Evolutionary conservation across 805 yeast species (phyloP), one percentile per base, ranked within the genome.

Genomic region (Blastobotrys americana): DNA sequence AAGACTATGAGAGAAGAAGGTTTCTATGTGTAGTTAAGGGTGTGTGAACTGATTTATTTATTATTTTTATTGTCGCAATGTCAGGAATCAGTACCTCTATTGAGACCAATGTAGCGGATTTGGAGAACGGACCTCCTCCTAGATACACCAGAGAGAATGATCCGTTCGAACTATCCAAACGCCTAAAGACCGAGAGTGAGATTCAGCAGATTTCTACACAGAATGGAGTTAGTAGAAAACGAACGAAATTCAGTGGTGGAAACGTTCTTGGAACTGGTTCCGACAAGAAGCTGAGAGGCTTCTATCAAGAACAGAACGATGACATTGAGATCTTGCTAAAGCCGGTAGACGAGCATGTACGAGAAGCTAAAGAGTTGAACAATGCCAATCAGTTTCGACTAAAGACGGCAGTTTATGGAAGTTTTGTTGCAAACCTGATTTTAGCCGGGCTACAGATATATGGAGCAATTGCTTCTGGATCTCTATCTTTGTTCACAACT

Each of bases 401-500:
- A 28, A 13, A 31, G 46, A 42, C 43, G 9, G 49, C 49, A 13
- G 40, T 45, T 16, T 18, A 18, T 15, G 49, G 49, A n/a, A 43
- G 46, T 28, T 43, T 45, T 34, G 43, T 31, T 19, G 49, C 49
- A 19, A 45, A 45, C 22, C 6, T 45, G 19, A 8, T 45, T 21
- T 19, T 45, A 39, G 27, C 46, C 17, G 46, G 34, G 9, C 34
- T 45, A 34, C 49, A 45, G 39, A 10, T 45, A 17, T 45, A 45
- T 31, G 49, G 43, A 20, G 49, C 46, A 31, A 31, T 38, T 9
- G 17, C 49, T 3, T 45, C 49, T n/a, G 49, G 49, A 13, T 45
- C 49, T n/a, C 46, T 45, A 22, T 45, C 49, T 9, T 42, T 45
- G 22, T 43, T 45, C 39, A 43, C 49, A 15, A 45, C 49, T 4